These are phyloP conservation scores for Verbascum thapsus DNA, from an alignment of 257 asterid species.

Conservation along the genomic window DNA sequence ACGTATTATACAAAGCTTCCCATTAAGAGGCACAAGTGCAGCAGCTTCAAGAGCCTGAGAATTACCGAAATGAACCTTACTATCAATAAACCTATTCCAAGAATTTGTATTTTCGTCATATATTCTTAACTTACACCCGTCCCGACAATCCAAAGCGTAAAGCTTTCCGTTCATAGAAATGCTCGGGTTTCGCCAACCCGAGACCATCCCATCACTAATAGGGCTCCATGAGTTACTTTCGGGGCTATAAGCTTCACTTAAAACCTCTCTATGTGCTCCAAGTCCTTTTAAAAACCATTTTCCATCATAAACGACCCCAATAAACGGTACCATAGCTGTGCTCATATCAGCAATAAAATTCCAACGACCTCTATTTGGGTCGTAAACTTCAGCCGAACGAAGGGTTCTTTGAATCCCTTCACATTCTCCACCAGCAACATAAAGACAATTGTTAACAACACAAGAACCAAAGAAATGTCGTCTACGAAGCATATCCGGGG, in stretches of 20 bases:
- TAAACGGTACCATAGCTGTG: slow-evolving; percentile 69
- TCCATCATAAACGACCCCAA: slow-evolving; percentile 56
- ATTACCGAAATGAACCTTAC: slow-evolving; percentile 59
- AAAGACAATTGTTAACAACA: slow-evolving; percentile 61
- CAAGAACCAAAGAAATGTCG: slow-evolving; percentile 64
- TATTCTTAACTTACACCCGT: slow-evolving; percentile 57
- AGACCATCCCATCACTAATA: slow-evolving; percentile 55
- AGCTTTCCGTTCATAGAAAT: slow-evolving; percentile 63
- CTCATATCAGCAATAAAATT: slow-evolving; percentile 62
- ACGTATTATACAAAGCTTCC: slow-evolving; percentile 63
- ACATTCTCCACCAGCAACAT: slow-evolving; percentile 71
- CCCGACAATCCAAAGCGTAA: slow-evolving; percentile 60
- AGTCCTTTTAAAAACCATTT: slow-evolving; percentile 65
- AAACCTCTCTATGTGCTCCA: slow-evolving; percentile 63
- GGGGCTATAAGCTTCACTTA: slow-evolving; percentile 56
- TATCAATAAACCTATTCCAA: slow-evolving; percentile 62
- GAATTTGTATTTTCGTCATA: slow-evolving; percentile 50
- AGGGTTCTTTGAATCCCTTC: slow-evolving; percentile 61
- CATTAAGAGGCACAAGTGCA: slow-evolving; percentile 57
- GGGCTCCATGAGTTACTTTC: slow-evolving; percentile 54
- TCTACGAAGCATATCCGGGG: slow-evolving; percentile 64
- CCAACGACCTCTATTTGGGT: slow-evolving; percentile 65
- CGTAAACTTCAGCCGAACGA: slow-evolving; percentile 61
- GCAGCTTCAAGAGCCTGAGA: slow-evolving; percentile 64
- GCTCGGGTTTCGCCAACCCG: slow-evolving; percentile 71